Conservation (phyloP, 1,284 basidiomycete species). For the Takashimella tepidaria region DNA sequence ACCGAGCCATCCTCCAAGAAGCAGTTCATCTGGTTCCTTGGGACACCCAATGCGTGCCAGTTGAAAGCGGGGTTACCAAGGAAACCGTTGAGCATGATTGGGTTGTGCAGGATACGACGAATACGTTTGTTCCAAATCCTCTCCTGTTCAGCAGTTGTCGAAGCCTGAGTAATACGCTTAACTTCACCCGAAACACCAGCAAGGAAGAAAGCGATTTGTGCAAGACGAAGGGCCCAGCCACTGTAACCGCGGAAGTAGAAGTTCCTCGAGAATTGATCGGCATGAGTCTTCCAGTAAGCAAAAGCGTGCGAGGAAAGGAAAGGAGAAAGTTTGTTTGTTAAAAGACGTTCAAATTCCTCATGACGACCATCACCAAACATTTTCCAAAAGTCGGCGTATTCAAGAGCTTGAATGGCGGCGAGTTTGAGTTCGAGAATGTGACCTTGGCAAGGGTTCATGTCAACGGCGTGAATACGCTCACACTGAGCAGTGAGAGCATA, state of each 20-base stretch:
- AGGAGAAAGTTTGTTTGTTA: conserved; percentile 65
- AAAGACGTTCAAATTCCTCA: conserved; percentile 58
- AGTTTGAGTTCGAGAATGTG: conserved; percentile 76
- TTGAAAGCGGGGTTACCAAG: conserved; percentile 64
- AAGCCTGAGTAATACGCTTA: conserved; percentile 56
- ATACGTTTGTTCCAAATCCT: conserved; percentile 61
- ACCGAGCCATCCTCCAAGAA: conserved; percentile 61
- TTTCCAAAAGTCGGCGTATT: conserved; percentile 65
- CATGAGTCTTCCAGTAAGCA: conserved; percentile 64
- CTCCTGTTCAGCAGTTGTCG: conserved; percentile 59
- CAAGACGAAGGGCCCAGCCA: conserved; percentile 64
- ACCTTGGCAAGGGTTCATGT: conserved; percentile 59
- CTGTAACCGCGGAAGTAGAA: conserved; percentile 74
- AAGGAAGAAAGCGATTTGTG: conserved; percentile 58
- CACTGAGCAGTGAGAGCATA: conserved; percentile 67
- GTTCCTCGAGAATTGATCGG: conserved; percentile 58
- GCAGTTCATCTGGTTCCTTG: conserved; percentile 67
- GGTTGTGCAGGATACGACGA: conserved; percentile 63
- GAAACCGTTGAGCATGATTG: conserved; percentile 57
- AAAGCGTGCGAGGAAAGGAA: conserved; percentile 59
- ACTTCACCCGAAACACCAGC: conserved; percentile 60
- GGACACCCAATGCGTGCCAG: conserved; percentile 78
- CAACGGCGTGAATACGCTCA: conserved; percentile 66
- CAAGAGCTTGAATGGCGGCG: conserved; percentile 59
- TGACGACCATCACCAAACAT: conserved; percentile 68